phyloP scores from a whole-genome alignment of 306 rosid species.

The Cucurbita maxima region DNA sequence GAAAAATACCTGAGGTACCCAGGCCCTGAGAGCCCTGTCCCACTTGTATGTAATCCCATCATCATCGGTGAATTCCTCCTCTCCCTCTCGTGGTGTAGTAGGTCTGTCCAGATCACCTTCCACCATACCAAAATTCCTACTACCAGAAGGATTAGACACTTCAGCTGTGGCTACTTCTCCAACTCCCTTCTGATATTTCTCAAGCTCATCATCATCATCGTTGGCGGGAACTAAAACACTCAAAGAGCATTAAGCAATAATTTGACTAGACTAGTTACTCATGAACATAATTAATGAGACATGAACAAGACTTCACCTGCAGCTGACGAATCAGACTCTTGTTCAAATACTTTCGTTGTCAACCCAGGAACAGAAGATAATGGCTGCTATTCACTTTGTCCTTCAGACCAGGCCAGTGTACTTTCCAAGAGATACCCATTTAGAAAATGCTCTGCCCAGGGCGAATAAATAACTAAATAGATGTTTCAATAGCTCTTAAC shows the following conservation, averaged over 20 bases:
- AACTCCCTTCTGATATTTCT: conserved; percentile 69
- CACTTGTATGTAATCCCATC: conserved; percentile 87
- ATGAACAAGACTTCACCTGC: conserved; percentile 20
- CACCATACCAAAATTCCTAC: conserved; percentile 8
- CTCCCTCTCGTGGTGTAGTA: conserved; percentile 84
- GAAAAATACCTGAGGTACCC: conserved; percentile 84
- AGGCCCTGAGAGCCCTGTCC: conserved; percentile 59
- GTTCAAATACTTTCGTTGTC: conserved; percentile 25
- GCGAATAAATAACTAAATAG: conserved; percentile 30
- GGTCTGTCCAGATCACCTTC: conserved; percentile 57
- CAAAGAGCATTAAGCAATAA: not conserved
- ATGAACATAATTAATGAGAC: not conserved
- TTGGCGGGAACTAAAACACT: conserved; percentile 9
- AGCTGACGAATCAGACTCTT: conserved; percentile 19
- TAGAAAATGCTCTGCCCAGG: conserved; percentile 67
- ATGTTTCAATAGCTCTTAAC: conserved; percentile 28
- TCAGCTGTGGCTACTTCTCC: conserved; percentile 36
- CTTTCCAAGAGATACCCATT: conserved; percentile 57
- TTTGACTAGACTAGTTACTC: not conserved
- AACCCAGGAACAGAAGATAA: conserved; percentile 53
- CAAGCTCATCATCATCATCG: conserved; percentile 42
- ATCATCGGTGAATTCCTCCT: conserved; percentile 88
- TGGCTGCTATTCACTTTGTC: conserved; percentile 76
- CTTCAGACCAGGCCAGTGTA: conserved; percentile 76
- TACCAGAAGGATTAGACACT: conserved; percentile 16